Conservation (phyloP, 371 early-diverging fungal genomes). For the Syncephalastrum monosporum region DNA sequence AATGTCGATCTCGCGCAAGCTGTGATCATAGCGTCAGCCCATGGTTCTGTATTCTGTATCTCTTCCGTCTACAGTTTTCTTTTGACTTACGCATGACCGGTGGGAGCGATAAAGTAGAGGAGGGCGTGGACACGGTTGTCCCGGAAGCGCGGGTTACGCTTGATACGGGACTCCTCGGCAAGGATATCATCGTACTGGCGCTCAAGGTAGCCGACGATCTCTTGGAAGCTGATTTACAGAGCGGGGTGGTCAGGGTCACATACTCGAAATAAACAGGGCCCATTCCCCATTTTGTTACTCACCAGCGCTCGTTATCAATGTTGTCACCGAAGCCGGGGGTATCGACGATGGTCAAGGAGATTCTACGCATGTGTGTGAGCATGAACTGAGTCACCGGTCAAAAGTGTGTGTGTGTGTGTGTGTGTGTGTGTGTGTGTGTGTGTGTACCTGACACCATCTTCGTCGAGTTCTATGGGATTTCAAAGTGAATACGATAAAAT, state of each 20-base stretch:
- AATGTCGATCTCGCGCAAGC: slow-evolving; percentile 95
- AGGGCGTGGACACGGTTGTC: slow-evolving; percentile 98
- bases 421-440: slow-evolving; percentile 2
- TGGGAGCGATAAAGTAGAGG: slow-evolving; percentile 96
- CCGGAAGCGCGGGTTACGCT: slow-evolving; percentile 96
- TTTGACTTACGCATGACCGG: slow-evolving; percentile 84
- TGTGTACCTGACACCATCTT: slow-evolving; percentile 81
- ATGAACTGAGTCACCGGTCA: no score
- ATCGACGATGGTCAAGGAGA: slow-evolving; percentile 85
- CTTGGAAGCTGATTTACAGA: slow-evolving; percentile 54
- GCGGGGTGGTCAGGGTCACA: slow-evolving; percentile 38
- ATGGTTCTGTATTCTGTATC: no score
- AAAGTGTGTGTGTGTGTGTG: not conserved
- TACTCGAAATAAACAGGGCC: slow-evolving; percentile 36
- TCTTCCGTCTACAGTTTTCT: not conserved
- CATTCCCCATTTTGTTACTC: slow-evolving; percentile 8
- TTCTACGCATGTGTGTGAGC: slow-evolving; percentile 16
- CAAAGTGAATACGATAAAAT: not conserved
- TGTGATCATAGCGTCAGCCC: slow-evolving; percentile 14
- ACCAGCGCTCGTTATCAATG: slow-evolving; percentile 80
- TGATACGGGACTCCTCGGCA: slow-evolving; percentile 90
- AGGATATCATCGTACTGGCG: slow-evolving; percentile 94
- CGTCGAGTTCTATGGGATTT: slow-evolving; percentile 79
- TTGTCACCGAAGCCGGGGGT: slow-evolving; percentile 97
- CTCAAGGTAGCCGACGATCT: slow-evolving; percentile 93